Conservation (phyloP, 441 rosid species). For the Hura crepitans region DNA sequence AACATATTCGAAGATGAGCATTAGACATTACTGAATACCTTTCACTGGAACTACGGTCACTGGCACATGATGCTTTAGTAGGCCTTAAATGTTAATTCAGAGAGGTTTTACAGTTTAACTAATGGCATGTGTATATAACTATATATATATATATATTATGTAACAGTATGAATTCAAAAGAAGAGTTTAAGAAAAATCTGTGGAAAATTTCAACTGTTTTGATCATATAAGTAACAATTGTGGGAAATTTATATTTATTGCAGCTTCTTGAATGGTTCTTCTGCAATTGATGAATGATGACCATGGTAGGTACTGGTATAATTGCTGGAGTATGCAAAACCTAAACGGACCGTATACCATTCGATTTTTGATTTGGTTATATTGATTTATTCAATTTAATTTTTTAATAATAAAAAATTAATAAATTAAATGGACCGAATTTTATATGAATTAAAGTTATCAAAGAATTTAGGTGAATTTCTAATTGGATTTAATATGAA, state of each 20-base stretch:
- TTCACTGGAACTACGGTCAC: background rate
- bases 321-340: no score
- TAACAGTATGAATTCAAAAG: background rate
- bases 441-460: no score
- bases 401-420: no score
- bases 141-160: background rate
- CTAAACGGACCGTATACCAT: no score
- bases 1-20: background rate
- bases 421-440: no score
- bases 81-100: background rate
- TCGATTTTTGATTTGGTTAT: no score
- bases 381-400: no score
- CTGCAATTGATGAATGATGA: background rate
- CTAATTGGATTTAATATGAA: no score
- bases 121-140: background rate
- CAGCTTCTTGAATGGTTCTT: background rate
- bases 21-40: background rate
- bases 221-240: background rate
- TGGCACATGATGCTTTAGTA: background rate
- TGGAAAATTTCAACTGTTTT: background rate
- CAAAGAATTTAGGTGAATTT: no score
- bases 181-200: background rate
- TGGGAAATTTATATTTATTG: background rate
- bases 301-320: no score
- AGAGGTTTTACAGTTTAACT: background rate